These are phyloP conservation scores for Clausena lansium DNA, from an alignment of 345 rosid species.

Conservation along the genomic window DNA sequence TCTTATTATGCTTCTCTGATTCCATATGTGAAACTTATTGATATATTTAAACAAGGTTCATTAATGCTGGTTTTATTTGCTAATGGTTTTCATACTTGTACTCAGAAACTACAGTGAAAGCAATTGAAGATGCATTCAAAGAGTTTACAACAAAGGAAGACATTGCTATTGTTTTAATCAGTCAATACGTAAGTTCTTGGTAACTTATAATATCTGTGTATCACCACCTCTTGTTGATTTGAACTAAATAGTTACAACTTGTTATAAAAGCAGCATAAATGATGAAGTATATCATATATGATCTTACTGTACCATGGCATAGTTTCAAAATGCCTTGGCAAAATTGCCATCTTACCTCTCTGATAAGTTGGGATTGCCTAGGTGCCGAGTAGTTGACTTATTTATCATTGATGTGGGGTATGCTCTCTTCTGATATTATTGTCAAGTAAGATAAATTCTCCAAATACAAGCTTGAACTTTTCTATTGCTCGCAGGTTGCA, in stretches of 20 bases:
- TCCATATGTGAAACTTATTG: not conserved
- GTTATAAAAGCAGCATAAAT: not conserved
- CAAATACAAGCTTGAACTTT: not conserved
- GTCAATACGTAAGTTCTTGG: conserved; percentile 74
- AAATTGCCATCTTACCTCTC: not conserved
- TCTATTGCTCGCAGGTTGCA: conserved; percentile 13
- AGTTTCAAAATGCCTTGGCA: not conserved
- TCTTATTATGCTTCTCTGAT: not conserved
- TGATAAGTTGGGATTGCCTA: not conserved
- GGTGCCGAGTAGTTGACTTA: not conserved
- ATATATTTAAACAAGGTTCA: not conserved
- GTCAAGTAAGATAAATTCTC: not conserved
- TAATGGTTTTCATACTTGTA: conserved; percentile 11
- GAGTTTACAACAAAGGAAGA: conserved; percentile 80
- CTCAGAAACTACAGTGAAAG: conserved; percentile 74
- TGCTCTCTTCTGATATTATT: not conserved
- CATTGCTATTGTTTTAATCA: conserved; percentile 68
- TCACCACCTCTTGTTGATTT: not conserved
- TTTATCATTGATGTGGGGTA: not conserved
- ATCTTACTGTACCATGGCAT: not conserved
- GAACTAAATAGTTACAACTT: not conserved
- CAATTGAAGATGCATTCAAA: conserved; percentile 82
- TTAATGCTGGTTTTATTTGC: not conserved
- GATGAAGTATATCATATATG: not conserved
- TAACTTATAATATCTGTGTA: not conserved